Evolutionary conservation across 306 rosid species (phyloP).

Genomic region (Purshia tridentata): DNA sequence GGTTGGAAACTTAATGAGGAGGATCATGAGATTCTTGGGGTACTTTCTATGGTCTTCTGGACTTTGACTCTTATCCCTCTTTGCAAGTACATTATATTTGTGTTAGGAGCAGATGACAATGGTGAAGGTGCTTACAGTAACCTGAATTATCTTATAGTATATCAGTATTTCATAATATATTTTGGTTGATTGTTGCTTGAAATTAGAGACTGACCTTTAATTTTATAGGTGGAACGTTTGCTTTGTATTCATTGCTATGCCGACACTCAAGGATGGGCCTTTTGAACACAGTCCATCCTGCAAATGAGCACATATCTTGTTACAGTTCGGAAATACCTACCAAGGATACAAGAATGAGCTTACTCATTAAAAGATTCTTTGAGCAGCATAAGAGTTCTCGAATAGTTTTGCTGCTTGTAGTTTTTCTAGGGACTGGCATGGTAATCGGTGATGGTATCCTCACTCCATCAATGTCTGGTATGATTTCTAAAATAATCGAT

Average conservation of each 20-base stretch:
- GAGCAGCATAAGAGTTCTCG: slow-evolving; percentile 23
- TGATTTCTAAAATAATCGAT: background rate
- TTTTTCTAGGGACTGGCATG: slow-evolving; percentile 32
- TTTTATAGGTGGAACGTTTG: slow-evolving; percentile 30
- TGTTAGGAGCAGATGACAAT: slow-evolving; percentile 31
- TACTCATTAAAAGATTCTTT: slow-evolving; percentile 20
- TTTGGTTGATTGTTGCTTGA: background rate
- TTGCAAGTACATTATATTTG: slow-evolving; percentile 32
- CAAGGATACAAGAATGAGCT: slow-evolving; percentile 15
- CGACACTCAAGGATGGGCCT: slow-evolving; percentile 20
- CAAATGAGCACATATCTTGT: slow-evolving; percentile 6
- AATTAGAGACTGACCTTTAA: slow-evolving; percentile 7
- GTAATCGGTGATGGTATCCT: slow-evolving; percentile 36
- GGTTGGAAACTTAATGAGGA: slow-evolving; percentile 16
- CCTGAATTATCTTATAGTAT: background rate
- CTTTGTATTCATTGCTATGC: slow-evolving; percentile 26
- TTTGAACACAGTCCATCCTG: background rate
- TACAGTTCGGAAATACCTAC: slow-evolving; percentile 11
- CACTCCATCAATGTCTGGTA: slow-evolving; percentile 38
- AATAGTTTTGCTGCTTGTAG: slow-evolving; percentile 27
- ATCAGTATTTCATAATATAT: background rate
- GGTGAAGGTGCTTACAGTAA: slow-evolving; percentile 31
- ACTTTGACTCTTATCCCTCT: slow-evolving; percentile 33
- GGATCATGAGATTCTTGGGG: slow-evolving; percentile 32
- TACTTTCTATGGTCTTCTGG: slow-evolving; percentile 34